Base-by-base conservation (phyloP, 2,329 filamentous ascomycete species). In the Talaromyces sp. region DNA sequence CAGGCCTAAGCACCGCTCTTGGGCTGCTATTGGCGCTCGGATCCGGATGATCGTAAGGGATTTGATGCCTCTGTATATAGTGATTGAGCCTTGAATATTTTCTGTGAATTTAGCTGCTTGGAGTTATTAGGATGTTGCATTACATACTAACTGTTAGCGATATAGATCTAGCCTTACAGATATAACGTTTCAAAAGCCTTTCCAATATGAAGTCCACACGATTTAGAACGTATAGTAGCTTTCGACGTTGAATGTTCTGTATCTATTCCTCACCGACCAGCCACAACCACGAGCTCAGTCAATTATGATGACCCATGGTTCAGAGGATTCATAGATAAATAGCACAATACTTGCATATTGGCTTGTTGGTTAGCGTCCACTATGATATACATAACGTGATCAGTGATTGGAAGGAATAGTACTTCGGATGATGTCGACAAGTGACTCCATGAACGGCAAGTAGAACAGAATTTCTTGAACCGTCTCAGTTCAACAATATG, bases 391-490 rank as follows among this genome's bases (percentile, higher is more conserved):
- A 27, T 37, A 15, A 25, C 8, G 11, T 52, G 19, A 33, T 35
- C 27, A 11, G 15, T 10, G 50, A 6, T 17, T 11, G 17, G 17
- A 35, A 19, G 15, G 27, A 22, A 54, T 35, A n/a, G 49, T 31
- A 54, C 35, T 49, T 61, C 59, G 33, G 59, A 61, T 45, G 59
- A 61, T 61, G 59, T 61, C 59, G 59, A 61, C 59, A 61, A 54
- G 31, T 61, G 33, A 61, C 59, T 61, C 45, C 41, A 61, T 61
- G 19, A 31, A 61, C 45, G 45, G 33, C 45, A 61, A 47, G 27
- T 52, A 61, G 45, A 61, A 25, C 33, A 52, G 19, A 41, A 50
- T 17, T 50, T 61, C 33, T 31, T 61, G 8, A 27, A 19, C 59
- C 45, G 31, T 52, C 59, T 61, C 59, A 61, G 59, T 37, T 61